Evolutionary conservation across 2,329 filamentous ascomycete genomes (phyloP).

Genomic region (Paraphoma chrysanthemicola): DNA sequence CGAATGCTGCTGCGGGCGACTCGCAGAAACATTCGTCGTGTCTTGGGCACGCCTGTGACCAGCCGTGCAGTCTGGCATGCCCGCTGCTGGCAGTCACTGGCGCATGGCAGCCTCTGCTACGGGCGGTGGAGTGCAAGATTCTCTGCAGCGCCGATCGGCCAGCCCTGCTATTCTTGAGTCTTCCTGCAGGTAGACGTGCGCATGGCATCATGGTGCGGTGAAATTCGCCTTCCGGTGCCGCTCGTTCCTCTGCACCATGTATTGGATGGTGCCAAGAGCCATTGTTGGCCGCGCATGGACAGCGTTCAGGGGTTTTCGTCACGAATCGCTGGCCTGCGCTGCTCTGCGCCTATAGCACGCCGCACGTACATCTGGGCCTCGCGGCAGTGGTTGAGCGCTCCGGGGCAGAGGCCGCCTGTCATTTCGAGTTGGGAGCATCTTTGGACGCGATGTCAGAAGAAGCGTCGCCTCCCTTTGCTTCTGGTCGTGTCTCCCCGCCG

Average conservation of each 20-base stretch:
- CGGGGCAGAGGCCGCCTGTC: constrained; percentile 22
- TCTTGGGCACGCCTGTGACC: not conserved
- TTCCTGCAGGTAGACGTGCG: constrained; percentile 11
- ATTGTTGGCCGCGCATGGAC: constrained; percentile 11
- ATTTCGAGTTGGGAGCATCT: not conserved
- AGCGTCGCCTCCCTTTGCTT: constrained; percentile 12
- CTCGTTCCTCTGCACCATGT: constrained; percentile 8
- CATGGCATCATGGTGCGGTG: constrained; percentile 20
- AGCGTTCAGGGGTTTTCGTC: constrained; percentile 8
- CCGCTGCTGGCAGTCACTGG: too few species aligned
- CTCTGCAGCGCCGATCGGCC: not conserved
- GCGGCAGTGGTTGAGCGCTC: constrained; percentile 9
- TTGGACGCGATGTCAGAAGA: not conserved
- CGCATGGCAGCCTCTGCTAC: too few species aligned
- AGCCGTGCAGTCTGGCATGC: too few species aligned
- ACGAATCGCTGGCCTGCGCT: constrained; percentile 7
- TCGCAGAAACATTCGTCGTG: not conserved
- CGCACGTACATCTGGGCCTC: constrained; percentile 10
- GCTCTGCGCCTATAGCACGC: constrained; percentile 9
- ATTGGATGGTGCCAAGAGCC: constrained; percentile 12
- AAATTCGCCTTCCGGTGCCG: constrained; percentile 18
- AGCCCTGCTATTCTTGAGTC: not conserved
- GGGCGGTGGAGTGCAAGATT: too few species aligned
- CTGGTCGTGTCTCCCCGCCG: not conserved
- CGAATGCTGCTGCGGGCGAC: constrained; percentile 10